phyloP scores from a whole-genome alignment of 768 basidiomycete species.

The Calocybe indica region DNA sequence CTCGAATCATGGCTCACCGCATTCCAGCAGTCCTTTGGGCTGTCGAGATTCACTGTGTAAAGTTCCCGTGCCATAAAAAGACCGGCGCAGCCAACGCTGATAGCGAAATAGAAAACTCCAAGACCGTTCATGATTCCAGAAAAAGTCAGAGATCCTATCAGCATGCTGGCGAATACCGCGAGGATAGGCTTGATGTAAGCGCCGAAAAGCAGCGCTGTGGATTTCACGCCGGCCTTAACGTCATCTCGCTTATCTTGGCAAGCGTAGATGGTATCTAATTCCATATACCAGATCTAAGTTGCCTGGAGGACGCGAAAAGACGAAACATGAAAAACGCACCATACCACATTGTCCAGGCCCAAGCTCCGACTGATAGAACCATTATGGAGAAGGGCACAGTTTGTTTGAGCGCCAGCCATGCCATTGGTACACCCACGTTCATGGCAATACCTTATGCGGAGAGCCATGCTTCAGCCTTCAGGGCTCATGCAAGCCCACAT shows the following conservation, averaged over 20 bases:
- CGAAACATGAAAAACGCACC: constrained; percentile 4
- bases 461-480: not conserved
- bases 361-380: constrained; percentile 12
- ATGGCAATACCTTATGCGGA: constrained; percentile 20
- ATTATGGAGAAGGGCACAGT: constrained; percentile 6
- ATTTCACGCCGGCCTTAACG: constrained; percentile 50
- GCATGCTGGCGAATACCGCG: constrained; percentile 25
- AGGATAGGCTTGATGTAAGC: constrained; percentile 36
- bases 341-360: constrained; percentile 14
- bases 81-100: constrained; percentile 4
- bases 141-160: constrained; percentile 16
- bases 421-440: constrained; percentile 24
- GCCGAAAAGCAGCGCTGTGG: constrained; percentile 58
- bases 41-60: constrained; percentile 6
- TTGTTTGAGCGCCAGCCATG: constrained; percentile 20
- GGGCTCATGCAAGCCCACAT: not conserved
- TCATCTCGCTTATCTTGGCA: constrained; percentile 57
- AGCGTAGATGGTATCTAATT: constrained; percentile 51
- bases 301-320: not conserved
- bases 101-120: constrained; percentile 4
- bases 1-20: not conserved
- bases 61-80: constrained; percentile 8
- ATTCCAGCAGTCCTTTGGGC: constrained; percentile 8
- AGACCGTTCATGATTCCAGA: constrained; percentile 21
- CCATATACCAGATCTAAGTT: not conserved